phyloP scores from a whole-genome alignment of 1,284 basidiomycete genomes.

The Marasmius sp. region DNA sequence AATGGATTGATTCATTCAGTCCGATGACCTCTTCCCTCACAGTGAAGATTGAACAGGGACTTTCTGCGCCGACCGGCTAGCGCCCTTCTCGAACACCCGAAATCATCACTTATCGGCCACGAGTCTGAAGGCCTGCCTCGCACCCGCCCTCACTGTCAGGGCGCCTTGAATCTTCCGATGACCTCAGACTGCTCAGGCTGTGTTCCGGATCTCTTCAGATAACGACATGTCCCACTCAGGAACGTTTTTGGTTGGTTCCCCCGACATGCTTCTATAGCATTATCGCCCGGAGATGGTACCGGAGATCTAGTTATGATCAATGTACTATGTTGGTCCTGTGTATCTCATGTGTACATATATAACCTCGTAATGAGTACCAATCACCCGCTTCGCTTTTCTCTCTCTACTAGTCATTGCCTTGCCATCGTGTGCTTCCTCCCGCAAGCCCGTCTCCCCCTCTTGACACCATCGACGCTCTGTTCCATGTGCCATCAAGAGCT shows the following conservation, averaged over 20 bases:
- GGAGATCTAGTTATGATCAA: neutral
- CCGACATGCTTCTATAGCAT: neutral
- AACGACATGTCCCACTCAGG: neutral
- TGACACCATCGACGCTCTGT: neutral
- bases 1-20: too few species aligned
- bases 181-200: neutral
- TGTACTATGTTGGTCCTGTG: neutral
- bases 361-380: neutral
- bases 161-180: neutral
- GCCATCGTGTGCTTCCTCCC: neutral
- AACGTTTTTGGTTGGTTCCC: neutral
- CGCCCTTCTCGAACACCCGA: neutral
- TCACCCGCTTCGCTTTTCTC: neutral
- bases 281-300: neutral
- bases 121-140: neutral
- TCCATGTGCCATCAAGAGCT: slow-evolving; percentile 47
- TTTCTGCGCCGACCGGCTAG: neutral
- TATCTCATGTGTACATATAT: neutral
- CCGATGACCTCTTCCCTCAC: neutral
- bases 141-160: neutral
- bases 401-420: neutral
- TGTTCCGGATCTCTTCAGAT: slow-evolving; percentile 1
- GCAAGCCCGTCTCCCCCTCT: neutral
- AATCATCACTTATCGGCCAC: neutral
- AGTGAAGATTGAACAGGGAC: neutral